Evolutionary conservation across 345 rosid genomes (phyloP), one percentile per base, ranked within the genome.

Genomic region (Theobroma cacao): DNA sequence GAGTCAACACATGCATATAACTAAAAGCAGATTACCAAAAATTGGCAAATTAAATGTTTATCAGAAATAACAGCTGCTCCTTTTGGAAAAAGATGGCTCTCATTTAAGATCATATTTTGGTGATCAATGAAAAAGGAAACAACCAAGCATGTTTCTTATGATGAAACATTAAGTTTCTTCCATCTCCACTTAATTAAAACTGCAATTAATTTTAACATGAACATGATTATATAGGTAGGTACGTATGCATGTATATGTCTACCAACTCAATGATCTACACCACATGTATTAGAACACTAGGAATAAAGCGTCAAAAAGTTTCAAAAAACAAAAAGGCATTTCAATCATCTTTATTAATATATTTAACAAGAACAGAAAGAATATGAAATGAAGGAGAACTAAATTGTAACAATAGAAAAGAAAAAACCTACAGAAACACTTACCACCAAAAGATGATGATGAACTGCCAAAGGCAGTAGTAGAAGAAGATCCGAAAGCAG

Each of bases 381-480:
- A 70, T 31, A 59, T 7, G 61, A 12, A 41, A 58, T 53, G 69
- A 24, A 60, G 56, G 64, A 36, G 18, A 79, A 65, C 58, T 15
- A 38, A 33, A 20, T 7, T 15, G 20, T 33, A 47, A 45, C 13
- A 45, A 2, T 15, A 41, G 52, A 53, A 71, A 53, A 15, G 61
- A 53, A 30, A 72, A 26, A 58, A 65, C 24, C 22, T 52, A 62
- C 47, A 52, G 15, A 40, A 70, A 77, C 28, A 75, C 85, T 82
- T 81, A 94, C 98, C 94, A 76, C 98, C 95, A 78, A 95, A 94
- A 78, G 91, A 78, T 36, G 96, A 84, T 28, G 93, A 56, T 1
- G 96, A 85, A 80, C 81, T 84, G 38, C 95, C 97, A 85, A 93
- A 90, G 47, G 96, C 77, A 53, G 98, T 89, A 61, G 93, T 76